Conservation (phyloP, 129 eudicot genomes). For the Tagetes patula region DNA sequence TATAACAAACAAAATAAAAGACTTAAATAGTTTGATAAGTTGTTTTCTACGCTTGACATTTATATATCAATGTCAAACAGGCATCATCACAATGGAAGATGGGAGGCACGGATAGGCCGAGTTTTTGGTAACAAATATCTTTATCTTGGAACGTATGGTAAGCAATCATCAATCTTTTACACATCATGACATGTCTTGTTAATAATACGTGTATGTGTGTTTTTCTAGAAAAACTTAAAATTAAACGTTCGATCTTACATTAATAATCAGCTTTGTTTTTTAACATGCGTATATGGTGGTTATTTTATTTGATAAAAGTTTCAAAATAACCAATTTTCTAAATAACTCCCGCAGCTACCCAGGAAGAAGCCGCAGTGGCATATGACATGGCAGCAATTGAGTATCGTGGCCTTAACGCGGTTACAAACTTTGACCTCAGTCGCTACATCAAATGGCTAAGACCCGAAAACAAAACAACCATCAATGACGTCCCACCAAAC, state of each 20-base stretch:
- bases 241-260: too few species aligned
- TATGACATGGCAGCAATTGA: slow-evolving; percentile 91
- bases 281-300: too few species aligned
- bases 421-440: slow-evolving; percentile 79
- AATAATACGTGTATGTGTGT: too few species aligned
- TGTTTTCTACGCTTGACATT: not conserved
- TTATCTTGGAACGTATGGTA: slow-evolving; percentile 82
- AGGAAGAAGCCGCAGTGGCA: slow-evolving; percentile 90
- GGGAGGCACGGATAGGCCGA: slow-evolving; percentile 86
- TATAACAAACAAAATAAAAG: not conserved
- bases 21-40: not conserved
- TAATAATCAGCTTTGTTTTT: too few species aligned
- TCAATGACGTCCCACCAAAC: slow-evolving; percentile 19
- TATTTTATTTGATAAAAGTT: too few species aligned
- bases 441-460: slow-evolving; percentile 87
- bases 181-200: not conserved
- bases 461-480: slow-evolving; percentile 43
- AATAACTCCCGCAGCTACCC: slow-evolving; percentile 54
- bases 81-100: slow-evolving; percentile 83
- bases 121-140: slow-evolving; percentile 82
- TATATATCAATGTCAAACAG: slow-evolving; percentile 27
- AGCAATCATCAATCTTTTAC: not conserved
- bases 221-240: too few species aligned
- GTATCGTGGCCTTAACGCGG: slow-evolving; percentile 84
- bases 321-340: too few species aligned